Evolutionary conservation across 2,329 filamentous ascomycete species (phyloP).

Genomic region (Colletotrichum chrysophilum): DNA sequence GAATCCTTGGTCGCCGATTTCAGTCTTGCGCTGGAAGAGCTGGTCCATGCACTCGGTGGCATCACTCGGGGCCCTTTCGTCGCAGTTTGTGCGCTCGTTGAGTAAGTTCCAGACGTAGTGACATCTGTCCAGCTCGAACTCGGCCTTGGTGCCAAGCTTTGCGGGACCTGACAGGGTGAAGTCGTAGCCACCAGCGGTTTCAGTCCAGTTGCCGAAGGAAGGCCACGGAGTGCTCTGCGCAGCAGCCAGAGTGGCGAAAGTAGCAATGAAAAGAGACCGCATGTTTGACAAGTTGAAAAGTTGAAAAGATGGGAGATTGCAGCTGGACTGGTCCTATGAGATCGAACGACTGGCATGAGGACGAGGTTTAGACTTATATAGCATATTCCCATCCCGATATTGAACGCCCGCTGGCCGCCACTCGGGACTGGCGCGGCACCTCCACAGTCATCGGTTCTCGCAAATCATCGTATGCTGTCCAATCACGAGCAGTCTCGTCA

Average conservation of each 20-base stretch:
- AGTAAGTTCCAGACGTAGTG: constrained; percentile 10
- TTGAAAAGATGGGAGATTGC: neutral
- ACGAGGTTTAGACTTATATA: neutral
- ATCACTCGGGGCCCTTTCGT: neutral
- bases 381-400: neutral
- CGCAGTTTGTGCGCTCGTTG: neutral
- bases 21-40: constrained; percentile 26
- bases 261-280: neutral
- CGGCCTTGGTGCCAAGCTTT: constrained; percentile 4
- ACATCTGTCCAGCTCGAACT: constrained; percentile 18
- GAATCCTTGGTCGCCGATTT: constrained; percentile 26
- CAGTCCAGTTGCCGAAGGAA: constrained; percentile 11
- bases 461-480: neutral
- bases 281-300: fast-evolving
- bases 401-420: neutral
- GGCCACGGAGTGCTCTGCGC: constrained; percentile 6
- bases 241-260: neutral
- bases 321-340: fast-evolving
- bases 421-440: neutral
- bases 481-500: neutral
- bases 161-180: constrained; percentile 19
- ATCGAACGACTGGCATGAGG: neutral
- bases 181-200: neutral
- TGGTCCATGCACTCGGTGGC: neutral
- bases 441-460: neutral